phyloP scores from a whole-genome alignment of 352 stramenopile species.

The Albugo candida region DNA sequence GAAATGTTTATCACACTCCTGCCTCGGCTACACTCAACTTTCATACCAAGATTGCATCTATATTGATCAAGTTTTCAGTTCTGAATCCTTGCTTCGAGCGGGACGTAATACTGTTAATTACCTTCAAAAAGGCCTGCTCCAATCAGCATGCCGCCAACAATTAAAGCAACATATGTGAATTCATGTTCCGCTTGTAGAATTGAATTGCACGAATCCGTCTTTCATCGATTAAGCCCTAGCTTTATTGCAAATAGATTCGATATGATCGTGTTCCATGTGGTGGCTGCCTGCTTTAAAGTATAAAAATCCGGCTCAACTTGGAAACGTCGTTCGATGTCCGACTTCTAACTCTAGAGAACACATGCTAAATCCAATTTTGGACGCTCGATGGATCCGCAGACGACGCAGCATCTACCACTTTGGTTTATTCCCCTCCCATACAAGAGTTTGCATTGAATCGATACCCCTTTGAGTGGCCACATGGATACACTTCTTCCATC shows the following conservation, averaged over 20 bases:
- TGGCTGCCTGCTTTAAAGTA: background rate
- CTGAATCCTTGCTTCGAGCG: background rate
- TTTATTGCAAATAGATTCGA: slow-evolving; percentile 1
- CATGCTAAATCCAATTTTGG: no score
- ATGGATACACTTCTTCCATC: slow-evolving; percentile 11
- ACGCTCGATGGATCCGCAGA: no score
- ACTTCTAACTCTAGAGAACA: no score
- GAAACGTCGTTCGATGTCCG: slow-evolving; percentile 13
- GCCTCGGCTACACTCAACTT: no score
- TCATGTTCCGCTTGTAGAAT: background rate
- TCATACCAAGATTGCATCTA: no score
- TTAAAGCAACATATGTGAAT: background rate
- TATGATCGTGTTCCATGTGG: background rate
- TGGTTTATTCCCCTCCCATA: no score
- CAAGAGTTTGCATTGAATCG: no score
- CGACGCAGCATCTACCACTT: no score
- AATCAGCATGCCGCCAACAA: background rate
- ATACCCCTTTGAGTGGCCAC: slow-evolving; percentile 4
- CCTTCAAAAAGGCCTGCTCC: background rate
- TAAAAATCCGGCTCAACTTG: slow-evolving; percentile 3
- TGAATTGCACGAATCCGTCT: background rate
- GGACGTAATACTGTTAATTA: background rate
- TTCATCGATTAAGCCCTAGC: background rate
- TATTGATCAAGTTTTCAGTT: background rate
- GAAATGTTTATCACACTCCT: no score